Percentiles rank a stretch among this genome's conserved stretches.
Conservation (phyloP, 106 monocot genomes). For the Apostasia ramifera region DNA sequence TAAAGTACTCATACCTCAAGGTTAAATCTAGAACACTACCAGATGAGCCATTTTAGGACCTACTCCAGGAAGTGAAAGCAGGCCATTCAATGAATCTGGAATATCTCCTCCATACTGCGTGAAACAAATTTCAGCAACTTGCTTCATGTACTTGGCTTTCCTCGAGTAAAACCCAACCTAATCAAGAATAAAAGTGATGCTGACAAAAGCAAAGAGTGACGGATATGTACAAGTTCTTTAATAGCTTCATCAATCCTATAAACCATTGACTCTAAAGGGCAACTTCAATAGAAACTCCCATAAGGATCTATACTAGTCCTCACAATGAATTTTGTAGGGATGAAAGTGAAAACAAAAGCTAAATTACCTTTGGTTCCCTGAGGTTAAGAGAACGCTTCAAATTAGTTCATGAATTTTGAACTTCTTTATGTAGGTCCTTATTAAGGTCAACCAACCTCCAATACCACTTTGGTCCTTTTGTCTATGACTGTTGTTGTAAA, state of each 20-base stretch:
- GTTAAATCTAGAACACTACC: constrained; percentile 28
- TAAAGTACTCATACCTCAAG: not conserved
- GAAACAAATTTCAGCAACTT: constrained; percentile 82
- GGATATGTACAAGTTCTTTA: not conserved
- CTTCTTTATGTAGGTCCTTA: no score
- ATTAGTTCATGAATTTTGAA: no score
- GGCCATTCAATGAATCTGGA: constrained; percentile 60
- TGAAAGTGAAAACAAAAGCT: no score
- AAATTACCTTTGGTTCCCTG: no score
- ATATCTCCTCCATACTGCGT: constrained; percentile 82
- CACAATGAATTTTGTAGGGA: no score
- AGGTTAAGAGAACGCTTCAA: no score
- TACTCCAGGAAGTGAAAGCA: constrained; percentile 83
- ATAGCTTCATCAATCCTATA: not conserved
- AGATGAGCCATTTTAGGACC: constrained; percentile 98
- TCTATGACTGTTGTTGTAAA: no score
- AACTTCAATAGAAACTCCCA: no score
- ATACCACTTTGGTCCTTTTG: no score
- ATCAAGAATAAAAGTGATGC: not conserved
- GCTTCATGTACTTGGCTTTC: constrained; percentile 85
- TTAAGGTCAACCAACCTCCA: no score
- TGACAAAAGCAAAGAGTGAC: not conserved
- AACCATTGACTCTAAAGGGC: no score
- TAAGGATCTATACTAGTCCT: no score
- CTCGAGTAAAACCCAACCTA: constrained; percentile 97